Evolutionary conservation across 148 eudicot genomes (phyloP), one percentile per base, ranked within the genome.

Genomic region (Tetragonia tetragonoides): DNA sequence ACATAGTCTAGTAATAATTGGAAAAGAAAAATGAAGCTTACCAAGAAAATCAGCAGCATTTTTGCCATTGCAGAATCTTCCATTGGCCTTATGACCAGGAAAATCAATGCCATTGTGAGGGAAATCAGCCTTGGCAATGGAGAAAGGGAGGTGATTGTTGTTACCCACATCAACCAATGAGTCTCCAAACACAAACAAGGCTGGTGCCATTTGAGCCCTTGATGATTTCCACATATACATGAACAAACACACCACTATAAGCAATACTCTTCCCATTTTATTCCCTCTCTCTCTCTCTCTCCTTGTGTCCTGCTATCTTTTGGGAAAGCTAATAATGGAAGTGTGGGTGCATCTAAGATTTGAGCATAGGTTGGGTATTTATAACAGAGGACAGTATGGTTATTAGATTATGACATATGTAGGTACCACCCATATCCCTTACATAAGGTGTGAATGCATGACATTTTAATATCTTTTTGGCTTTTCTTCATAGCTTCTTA

Each of bases 1-100:
- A 17, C 23, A 1, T 28, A 51, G n/a, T 9, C 40, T 34, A 16
- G 64, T n/a, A 54, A 21, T 42, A 60, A 14, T 1, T 3, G 20
- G 4, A 6, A 8, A 6, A 11, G 7, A 76, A 24, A 42, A 28
- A 46, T 11, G 28, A 15, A 16, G 9, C 10, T 12, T 87, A 95
- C 99, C 99, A 37, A 92, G 63, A 66, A 95, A 82, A 86, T 95
- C 99, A n/a, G 97, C 99, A 24, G 91, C 84, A 70, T 95, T 95
- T 65, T 87, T 89, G 87, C 99, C 99, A 65, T 95, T 95, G 60
- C 86, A 73, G 77, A 95, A 95, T 41, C 99, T 77, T 4, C 97
- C 99, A 56, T 97, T 95, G 14, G 96, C 67, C 73, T 84, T 87
- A 17, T 85, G 81, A 18, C 87, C 81, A 4, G 96, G 88, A 80